phyloP scores from a whole-genome alignment of 2,329 filamentous ascomycete genomes.

The Pyrenophora tritici-repentis region DNA sequence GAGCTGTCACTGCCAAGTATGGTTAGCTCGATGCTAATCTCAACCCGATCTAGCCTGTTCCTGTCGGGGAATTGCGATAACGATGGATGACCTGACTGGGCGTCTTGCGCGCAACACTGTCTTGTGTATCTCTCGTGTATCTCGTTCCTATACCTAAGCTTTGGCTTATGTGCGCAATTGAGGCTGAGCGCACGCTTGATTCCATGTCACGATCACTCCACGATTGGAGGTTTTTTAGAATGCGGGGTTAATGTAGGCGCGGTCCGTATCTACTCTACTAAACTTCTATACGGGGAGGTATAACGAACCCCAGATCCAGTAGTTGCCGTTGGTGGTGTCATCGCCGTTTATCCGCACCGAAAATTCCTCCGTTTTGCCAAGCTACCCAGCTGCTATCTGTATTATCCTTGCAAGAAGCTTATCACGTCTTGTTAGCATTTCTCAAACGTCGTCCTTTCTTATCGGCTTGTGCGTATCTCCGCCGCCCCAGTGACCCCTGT shows the following conservation, averaged over 20 bases:
- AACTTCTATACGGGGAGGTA: too few relatives aligned
- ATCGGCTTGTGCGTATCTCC: constrained; percentile 11
- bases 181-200: background rate
- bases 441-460: constrained; percentile 1
- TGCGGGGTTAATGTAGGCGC: background rate
- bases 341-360: background rate
- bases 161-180: background rate
- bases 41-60: background rate
- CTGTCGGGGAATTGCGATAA: constrained; percentile 21
- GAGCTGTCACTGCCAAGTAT: too few relatives aligned
- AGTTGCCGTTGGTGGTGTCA: too few relatives aligned
- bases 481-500: background rate
- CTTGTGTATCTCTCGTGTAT: background rate
- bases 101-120: constrained; percentile 1
- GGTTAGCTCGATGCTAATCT: constrained; percentile 5
- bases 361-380: constrained; percentile 1
- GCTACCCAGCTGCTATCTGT: background rate
- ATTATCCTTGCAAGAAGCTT: constrained; percentile 2
- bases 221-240: too few relatives aligned
- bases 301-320: too few relatives aligned
- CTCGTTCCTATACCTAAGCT: background rate
- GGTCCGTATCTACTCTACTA: background rate
- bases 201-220: background rate
- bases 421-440: constrained; percentile 5
- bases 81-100: constrained; percentile 17